Conservation (phyloP, 2,329 filamentous ascomycete genomes). For the Aspergillus proliferans region DNA sequence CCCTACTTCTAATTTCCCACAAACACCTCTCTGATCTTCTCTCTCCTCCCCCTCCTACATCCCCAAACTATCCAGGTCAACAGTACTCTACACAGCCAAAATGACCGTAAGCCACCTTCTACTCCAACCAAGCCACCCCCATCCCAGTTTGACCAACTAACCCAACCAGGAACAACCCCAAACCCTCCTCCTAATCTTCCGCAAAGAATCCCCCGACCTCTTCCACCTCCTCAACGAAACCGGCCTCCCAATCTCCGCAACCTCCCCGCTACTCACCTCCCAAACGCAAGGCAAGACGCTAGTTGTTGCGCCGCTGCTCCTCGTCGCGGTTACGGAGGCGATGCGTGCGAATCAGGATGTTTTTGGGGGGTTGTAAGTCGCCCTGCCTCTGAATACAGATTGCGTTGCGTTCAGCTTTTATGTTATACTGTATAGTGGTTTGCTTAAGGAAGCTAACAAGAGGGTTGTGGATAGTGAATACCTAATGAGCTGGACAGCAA, state of each 20-base stretch:
- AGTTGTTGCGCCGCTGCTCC: neutral
- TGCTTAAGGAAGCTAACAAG: too few relatives aligned
- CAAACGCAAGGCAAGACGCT: neutral
- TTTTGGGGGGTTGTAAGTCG: constrained; percentile 2
- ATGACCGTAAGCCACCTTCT: neutral
- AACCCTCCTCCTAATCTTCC: constrained; percentile 2
- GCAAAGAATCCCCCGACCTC: neutral
- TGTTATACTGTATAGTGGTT: too few relatives aligned
- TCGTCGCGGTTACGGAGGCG: constrained; percentile 1
- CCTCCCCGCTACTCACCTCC: neutral
- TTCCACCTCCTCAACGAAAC: constrained; percentile 1
- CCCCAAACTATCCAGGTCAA: neutral
- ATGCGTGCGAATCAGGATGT: neutral
- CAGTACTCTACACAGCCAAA: neutral
- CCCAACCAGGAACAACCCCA: neutral
- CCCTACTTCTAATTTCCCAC: neutral
- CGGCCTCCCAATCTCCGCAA: neutral
- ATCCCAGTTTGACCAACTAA: neutral
- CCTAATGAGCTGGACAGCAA: constrained; percentile 2
- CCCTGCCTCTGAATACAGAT: neutral
- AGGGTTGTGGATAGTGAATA: neutral
- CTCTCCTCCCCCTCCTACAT: neutral
- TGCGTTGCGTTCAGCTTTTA: too few relatives aligned
- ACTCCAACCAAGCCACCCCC: neutral
- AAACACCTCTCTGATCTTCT: neutral